Conservation (phyloP, 2,329 filamentous ascomycete genomes). For the Trichoderma atroviride region DNA sequence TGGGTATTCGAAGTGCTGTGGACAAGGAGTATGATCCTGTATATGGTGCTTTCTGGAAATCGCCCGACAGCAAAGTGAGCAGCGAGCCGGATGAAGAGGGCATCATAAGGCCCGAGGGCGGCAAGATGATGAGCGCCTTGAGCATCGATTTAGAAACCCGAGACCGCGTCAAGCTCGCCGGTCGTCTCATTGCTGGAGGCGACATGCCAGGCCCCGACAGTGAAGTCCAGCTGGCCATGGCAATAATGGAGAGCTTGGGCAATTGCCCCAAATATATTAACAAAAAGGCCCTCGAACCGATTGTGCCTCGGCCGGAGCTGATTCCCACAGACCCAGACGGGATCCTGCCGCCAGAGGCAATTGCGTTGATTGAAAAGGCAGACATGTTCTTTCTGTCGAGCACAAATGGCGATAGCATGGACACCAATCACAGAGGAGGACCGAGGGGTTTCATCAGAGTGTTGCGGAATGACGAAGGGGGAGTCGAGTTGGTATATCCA, state of each 20-base stretch:
- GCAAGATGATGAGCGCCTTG: conserved; percentile 52
- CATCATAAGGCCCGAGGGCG: conserved; percentile 39
- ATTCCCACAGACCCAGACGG: conserved; percentile 39
- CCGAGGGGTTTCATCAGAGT: conserved; percentile 73
- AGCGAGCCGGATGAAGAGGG: neutral
- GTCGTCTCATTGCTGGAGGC: conserved; percentile 67
- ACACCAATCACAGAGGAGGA: conserved; percentile 81
- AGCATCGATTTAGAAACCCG: conserved; percentile 57
- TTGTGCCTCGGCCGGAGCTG: conserved; percentile 53
- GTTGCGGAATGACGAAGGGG: conserved; percentile 54
- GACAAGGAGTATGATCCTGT: conserved; percentile 71
- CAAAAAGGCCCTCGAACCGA: conserved; percentile 63
- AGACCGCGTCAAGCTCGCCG: conserved; percentile 74
- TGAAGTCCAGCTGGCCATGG: conserved; percentile 57
- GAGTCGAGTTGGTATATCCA: conserved; percentile 67
- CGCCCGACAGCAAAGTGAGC: neutral
- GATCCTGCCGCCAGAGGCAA: conserved; percentile 55
- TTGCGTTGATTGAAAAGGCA: conserved; percentile 62
- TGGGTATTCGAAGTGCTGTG: conserved; percentile 65
- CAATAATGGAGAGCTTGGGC: no score
- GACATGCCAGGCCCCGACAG: conserved; percentile 43
- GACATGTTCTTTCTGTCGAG: conserved; percentile 82
- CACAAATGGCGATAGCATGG: conserved; percentile 69
- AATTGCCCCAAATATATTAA: conserved; percentile 91
- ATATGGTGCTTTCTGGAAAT: conserved; percentile 58